A percentile compares a stretch with the other conserved stretches of the same genome.
Evolutionary conservation across 495 filamentous ascomycete genomes (phyloP).

Genomic region (Penicillium dipodomyicola): DNA sequence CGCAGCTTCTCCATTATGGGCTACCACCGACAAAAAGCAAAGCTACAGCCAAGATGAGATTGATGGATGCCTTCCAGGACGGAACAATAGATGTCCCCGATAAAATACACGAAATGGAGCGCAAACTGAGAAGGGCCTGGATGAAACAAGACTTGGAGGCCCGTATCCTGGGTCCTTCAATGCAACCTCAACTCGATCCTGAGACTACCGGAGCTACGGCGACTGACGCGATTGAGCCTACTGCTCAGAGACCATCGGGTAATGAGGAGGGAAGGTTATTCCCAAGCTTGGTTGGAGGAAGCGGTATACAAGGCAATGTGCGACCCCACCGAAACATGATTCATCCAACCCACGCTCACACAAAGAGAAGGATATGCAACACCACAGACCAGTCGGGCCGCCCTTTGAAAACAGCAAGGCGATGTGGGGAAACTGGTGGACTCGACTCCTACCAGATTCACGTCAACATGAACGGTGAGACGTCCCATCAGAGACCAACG

Average conservation of each 20-base stretch:
- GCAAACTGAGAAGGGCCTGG: conserved; percentile 52
- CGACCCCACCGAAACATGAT: neutral
- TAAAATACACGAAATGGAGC: conserved; percentile 43
- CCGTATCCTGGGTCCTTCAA: neutral
- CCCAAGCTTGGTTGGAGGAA: neutral
- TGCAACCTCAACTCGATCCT: neutral
- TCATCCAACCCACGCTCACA: neutral
- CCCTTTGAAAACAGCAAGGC: neutral
- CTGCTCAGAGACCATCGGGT: neutral
- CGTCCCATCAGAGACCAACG: neutral
- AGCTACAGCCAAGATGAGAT: conserved; percentile 53
- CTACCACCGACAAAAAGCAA: conserved; percentile 52
- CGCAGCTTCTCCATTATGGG: conserved; percentile 59
- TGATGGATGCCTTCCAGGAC: conserved; percentile 50
- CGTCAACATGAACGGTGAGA: neutral
- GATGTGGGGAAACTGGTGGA: neutral
- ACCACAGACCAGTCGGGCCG: neutral
- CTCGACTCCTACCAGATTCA: neutral
- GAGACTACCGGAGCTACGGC: neutral
- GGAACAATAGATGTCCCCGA: conserved; percentile 45
- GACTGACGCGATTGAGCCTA: neutral
- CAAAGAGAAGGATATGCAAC: neutral
- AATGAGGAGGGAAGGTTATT: neutral
- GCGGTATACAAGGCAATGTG: neutral
- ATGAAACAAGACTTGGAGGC: conserved; percentile 3